Evolutionary conservation across 352 stramenopile species (phyloP).

Genomic region (Pythium dissotocum): DNA sequence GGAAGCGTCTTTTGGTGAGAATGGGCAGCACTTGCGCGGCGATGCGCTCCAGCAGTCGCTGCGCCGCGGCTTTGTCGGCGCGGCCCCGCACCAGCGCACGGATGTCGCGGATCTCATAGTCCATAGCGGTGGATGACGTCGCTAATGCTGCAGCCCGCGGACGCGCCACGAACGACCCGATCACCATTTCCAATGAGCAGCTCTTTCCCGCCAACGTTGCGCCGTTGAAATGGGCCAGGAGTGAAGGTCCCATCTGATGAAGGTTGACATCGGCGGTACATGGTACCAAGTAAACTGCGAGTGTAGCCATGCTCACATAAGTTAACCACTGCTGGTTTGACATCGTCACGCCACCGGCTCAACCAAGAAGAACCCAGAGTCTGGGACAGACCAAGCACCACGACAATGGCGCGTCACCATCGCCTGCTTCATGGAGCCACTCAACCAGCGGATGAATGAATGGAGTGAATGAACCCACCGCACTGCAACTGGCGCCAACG

Average conservation of each 20-base stretch:
- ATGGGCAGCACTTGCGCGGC: conserved; percentile 57
- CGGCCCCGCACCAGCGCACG: conserved; percentile 39
- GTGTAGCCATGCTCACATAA: not conserved
- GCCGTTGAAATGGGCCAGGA: not conserved
- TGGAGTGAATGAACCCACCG: not conserved
- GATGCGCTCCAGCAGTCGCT: conserved; percentile 39
- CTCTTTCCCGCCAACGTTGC: not conserved
- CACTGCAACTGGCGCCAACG: too few species aligned
- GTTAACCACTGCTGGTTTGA: not conserved
- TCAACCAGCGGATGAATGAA: too few species aligned
- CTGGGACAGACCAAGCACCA: not conserved
- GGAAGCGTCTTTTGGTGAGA: conserved; percentile 50
- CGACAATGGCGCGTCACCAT: not conserved
- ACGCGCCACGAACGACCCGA: not conserved
- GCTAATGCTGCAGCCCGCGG: not conserved
- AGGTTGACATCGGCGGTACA: conserved; percentile 10
- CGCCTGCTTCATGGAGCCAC: not conserved
- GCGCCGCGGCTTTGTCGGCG: conserved; percentile 31
- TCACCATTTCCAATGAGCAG: not conserved
- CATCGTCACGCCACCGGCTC: not conserved
- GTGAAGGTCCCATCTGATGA: not conserved
- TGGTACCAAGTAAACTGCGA: conserved; percentile 11
- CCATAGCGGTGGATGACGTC: conserved; percentile 1
- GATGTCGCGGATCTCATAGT: conserved; percentile 32
- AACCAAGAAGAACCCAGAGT: too few species aligned